phyloP scores from a whole-genome alignment of 345 rosid genomes.

The Raphanus raphanistrum region DNA sequence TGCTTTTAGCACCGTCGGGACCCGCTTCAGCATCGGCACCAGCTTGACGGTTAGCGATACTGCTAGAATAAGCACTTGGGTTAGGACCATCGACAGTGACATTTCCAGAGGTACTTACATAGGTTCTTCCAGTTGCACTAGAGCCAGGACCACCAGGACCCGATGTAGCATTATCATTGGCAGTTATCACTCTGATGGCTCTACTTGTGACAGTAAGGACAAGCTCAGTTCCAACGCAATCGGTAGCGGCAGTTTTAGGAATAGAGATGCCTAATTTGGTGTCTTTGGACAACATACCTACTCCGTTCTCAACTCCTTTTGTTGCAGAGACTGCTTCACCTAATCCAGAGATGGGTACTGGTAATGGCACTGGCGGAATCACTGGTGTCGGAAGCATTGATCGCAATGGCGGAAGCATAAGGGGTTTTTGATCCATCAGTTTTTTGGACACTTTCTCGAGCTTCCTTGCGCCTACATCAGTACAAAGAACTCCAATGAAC shows the following conservation, averaged over 20 bases:
- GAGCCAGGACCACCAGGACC: not conserved
- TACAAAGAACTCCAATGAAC: constrained; percentile 8
- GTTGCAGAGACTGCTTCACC: not conserved
- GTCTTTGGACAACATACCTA: not conserved
- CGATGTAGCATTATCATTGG: too few relatives aligned
- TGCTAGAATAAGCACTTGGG: not conserved
- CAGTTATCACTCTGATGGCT: not conserved
- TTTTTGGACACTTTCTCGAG: constrained; percentile 1
- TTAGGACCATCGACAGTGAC: not conserved
- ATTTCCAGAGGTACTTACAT: not conserved
- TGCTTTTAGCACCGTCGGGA: not conserved
- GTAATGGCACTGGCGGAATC: not conserved
- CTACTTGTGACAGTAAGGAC: not conserved
- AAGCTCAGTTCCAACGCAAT: not conserved
- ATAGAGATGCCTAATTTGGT: not conserved
- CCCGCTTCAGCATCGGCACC: not conserved
- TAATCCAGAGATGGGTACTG: not conserved
- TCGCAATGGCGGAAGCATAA: not conserved
- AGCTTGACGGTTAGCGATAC: not conserved
- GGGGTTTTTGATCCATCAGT: not conserved
- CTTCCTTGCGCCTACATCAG: constrained; percentile 15
- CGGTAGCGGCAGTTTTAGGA: not conserved
- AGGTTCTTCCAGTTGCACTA: not conserved
- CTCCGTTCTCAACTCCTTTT: constrained; percentile 2
- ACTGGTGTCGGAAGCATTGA: not conserved